These are phyloP conservation scores for Tylopilus rubrobrunneus DNA, from an alignment of 768 basidiomycete genomes.

Conservation along the genomic window DNA sequence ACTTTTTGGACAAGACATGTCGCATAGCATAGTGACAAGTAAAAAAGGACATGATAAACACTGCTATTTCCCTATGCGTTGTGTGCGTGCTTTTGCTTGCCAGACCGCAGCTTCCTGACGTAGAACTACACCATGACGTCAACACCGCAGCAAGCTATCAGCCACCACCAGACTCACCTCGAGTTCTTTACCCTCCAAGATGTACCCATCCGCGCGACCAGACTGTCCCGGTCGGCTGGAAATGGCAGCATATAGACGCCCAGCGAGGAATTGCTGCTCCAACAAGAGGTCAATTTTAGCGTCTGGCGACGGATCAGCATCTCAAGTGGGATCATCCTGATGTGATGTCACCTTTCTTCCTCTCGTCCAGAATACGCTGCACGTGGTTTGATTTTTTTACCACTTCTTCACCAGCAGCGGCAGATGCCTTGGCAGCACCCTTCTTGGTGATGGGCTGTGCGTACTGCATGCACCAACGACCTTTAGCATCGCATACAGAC, in stretches of 20 bases:
- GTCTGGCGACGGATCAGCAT: constrained; percentile 42
- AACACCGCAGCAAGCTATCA: constrained; percentile 8
- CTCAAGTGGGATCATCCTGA: not conserved
- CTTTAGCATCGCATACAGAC: constrained; percentile 1
- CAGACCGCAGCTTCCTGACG: constrained; percentile 86
- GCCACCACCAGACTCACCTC: constrained; percentile 54
- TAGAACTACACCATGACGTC: constrained; percentile 66
- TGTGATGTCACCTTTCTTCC: constrained; percentile 72
- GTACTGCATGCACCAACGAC: constrained; percentile 52
- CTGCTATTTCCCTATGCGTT: constrained; percentile 29
- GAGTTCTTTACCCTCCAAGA: constrained; percentile 97
- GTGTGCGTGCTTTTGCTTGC: constrained; percentile 92
- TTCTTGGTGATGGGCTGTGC: constrained; percentile 93
- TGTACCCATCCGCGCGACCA: constrained; percentile 94
- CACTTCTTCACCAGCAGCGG: constrained; percentile 45
- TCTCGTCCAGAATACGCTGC: constrained; percentile 81
- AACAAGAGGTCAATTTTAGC: constrained; percentile 90
- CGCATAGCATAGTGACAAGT: constrained; percentile 2
- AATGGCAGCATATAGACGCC: constrained; percentile 92
- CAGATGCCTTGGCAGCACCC: constrained; percentile 55
- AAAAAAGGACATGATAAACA: not conserved
- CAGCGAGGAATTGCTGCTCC: constrained; percentile 87
- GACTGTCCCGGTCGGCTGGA: constrained; percentile 96
- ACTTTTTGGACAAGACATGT: not conserved
- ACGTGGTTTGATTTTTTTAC: constrained; percentile 89